phyloP scores from a whole-genome alignment of 805 yeast genomes.

The Kluyveromyces nonfermentans region DNA sequence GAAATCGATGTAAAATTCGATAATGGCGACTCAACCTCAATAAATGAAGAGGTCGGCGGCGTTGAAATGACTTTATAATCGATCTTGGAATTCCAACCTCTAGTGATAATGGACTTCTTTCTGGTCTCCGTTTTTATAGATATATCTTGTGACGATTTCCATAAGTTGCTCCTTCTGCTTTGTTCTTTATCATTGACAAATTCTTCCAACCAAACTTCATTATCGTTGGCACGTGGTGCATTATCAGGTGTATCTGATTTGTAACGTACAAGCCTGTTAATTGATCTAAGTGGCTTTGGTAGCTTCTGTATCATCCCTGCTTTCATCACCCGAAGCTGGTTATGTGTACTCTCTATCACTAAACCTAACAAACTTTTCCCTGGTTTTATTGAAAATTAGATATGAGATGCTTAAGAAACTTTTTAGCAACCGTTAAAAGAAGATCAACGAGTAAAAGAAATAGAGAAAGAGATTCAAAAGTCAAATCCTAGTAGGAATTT shows the following conservation, averaged over 20 bases:
- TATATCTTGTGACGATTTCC: not conserved
- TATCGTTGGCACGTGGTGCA: slow-evolving; percentile 35
- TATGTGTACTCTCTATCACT: too few relatives aligned
- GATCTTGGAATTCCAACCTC: slow-evolving; percentile 1
- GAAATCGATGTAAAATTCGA: slow-evolving; percentile 21
- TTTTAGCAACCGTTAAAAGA: too few relatives aligned
- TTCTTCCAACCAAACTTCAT: slow-evolving; percentile 34
- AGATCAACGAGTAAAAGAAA: not conserved
- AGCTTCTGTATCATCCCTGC: not conserved
- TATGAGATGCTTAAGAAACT: too few relatives aligned
- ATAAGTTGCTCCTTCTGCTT: not conserved
- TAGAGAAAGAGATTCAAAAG: too few relatives aligned
- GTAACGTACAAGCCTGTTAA: not conserved
- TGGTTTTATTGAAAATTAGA: too few relatives aligned
- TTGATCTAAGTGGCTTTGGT: not conserved
- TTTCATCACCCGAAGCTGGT: not conserved
- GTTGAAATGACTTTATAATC: slow-evolving; percentile 9
- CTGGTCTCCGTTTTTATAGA: not conserved
- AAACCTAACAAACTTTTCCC: too few relatives aligned
- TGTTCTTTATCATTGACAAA: slow-evolving; percentile 6
- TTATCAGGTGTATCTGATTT: slow-evolving; percentile 25
- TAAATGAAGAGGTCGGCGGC: slow-evolving; percentile 17
- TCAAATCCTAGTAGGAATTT: not conserved
- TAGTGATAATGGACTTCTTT: not conserved
- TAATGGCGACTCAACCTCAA: slow-evolving; percentile 17